Evolutionary conservation across 2,329 filamentous ascomycete species (phyloP).

Genomic region (Stachybotrys elegans): DNA sequence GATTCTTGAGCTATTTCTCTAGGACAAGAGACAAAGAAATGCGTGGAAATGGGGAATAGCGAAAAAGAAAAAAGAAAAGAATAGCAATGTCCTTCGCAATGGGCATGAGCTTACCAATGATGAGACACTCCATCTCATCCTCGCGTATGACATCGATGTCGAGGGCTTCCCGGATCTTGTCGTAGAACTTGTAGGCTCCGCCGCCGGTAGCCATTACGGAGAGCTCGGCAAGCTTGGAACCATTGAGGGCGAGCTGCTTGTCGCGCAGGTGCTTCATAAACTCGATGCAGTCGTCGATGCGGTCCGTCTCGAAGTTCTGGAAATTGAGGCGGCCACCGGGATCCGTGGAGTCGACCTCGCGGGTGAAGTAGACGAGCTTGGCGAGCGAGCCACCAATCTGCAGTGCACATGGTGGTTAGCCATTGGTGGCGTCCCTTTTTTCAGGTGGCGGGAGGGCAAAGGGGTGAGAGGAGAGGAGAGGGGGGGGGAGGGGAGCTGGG

Average conservation of each 20-base stretch:
- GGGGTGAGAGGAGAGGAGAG: conserved; percentile 1
- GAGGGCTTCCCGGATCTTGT: conserved; percentile 76
- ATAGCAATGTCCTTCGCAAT: too few relatives aligned
- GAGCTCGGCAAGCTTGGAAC: conserved; percentile 63
- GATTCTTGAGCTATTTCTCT: background rate
- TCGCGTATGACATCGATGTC: conserved; percentile 86
- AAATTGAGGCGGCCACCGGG: conserved; percentile 91
- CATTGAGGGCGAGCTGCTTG: conserved; percentile 74
- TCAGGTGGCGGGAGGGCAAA: too few relatives aligned
- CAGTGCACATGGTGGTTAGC: conserved; percentile 8
- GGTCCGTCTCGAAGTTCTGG: conserved; percentile 91
- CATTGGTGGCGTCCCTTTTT: background rate
- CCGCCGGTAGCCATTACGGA: conserved; percentile 95
- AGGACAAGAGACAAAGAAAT: background rate
- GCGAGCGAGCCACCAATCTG: conserved; percentile 94
- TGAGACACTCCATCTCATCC: conserved; percentile 98
- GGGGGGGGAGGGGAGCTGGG: conserved; percentile 5
- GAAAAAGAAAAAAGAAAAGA: too few relatives aligned
- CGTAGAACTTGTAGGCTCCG: conserved; percentile 95
- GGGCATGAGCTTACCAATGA: conserved; percentile 67
- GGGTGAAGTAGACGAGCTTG: conserved; percentile 96
- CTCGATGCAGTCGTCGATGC: conserved; percentile 87
- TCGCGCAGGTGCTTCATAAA: conserved; percentile 84
- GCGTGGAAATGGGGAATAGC: background rate
- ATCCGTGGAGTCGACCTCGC: conserved; percentile 72